Conservation (phyloP, 768 basidiomycete genomes). For the Crucibulum laeve region DNA sequence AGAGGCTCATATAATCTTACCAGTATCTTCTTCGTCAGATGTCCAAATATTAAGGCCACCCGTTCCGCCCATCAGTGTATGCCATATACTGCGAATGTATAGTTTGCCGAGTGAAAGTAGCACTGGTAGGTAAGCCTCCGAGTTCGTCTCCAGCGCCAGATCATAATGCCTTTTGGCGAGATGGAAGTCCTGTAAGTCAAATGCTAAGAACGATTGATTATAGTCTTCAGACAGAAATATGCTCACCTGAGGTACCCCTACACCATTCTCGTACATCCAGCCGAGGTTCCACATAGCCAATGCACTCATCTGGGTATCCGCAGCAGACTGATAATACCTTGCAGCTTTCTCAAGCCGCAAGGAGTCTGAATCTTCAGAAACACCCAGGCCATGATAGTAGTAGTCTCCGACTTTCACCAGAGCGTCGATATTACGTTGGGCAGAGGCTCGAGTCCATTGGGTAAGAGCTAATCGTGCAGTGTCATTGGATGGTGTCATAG, state of each 20-base stretch:
- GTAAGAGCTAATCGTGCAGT: conserved; percentile 82
- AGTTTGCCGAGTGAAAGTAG: conserved; percentile 77
- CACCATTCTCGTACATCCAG: conserved; percentile 98
- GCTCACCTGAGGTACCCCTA: conserved; percentile 80
- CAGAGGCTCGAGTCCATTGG: conserved; percentile 93
- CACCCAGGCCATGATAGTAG: conserved; percentile 87
- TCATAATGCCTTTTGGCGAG: conserved; percentile 97
- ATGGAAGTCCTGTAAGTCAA: conserved; percentile 84
- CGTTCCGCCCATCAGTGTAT: conserved; percentile 68
- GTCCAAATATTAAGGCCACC: conserved; percentile 68
- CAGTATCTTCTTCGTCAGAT: conserved; percentile 45
- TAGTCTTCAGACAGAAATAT: neutral
- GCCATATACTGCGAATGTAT: conserved; percentile 80
- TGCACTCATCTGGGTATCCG: conserved; percentile 88
- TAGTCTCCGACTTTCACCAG: conserved; percentile 98
- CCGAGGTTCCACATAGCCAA: conserved; percentile 98
- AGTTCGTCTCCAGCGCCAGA: conserved; percentile 79
- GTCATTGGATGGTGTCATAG: conserved; percentile 72
- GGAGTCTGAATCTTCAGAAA: conserved; percentile 54
- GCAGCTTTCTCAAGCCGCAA: conserved; percentile 85
- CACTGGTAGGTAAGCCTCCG: conserved; percentile 88
- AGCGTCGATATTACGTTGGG: conserved; percentile 93
- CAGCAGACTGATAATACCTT: conserved; percentile 91
- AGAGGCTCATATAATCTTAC: conserved; percentile 14
- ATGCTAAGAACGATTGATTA: neutral